Evolutionary conservation across 2,329 filamentous ascomycete genomes (phyloP).

Genomic region (Epicoccum nigrum): DNA sequence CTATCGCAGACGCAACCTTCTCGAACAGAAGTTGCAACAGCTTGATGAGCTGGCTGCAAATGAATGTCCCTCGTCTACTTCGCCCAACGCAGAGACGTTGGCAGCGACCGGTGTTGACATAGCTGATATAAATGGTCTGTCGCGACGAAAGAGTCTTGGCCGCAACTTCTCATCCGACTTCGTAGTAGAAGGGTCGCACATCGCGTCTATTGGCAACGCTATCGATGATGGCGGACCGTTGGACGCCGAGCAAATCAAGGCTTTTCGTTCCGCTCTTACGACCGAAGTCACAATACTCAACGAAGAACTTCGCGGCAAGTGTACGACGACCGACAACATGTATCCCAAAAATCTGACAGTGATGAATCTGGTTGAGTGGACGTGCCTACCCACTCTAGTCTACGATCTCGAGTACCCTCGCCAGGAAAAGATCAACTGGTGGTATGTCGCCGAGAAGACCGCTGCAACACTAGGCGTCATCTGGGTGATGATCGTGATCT

Average conservation of each 20-base stretch:
- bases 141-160: conserved; percentile 42
- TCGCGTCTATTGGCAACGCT: conserved; percentile 65
- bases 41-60: conserved; percentile 62
- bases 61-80: conserved; percentile 44
- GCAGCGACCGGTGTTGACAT: conserved; percentile 26
- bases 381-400: conserved; percentile 75
- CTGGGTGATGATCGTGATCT: conserved; percentile 79
- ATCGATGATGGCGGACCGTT: conserved; percentile 68
- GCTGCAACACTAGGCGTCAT: conserved; percentile 74
- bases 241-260: conserved; percentile 64
- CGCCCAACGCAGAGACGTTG: conserved; percentile 4
- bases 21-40: conserved; percentile 60
- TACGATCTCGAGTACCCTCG: conserved; percentile 82
- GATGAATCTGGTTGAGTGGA: conserved; percentile 72
- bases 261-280: conserved; percentile 70
- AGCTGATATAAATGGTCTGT: conserved; percentile 7
- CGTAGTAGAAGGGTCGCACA: conserved; percentile 58
- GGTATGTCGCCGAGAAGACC: conserved; percentile 74
- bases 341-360: conserved; percentile 75
- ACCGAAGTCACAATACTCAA: conserved; percentile 69
- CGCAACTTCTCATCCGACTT: conserved; percentile 53
- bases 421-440: conserved; percentile 72
- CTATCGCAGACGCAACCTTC: conserved; percentile 56
- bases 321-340: conserved; percentile 54
- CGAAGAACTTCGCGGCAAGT: conserved; percentile 70